Base-by-base conservation (phyloP, 139 green algal genomes). In the Chlorella sorokiniana region DNA sequence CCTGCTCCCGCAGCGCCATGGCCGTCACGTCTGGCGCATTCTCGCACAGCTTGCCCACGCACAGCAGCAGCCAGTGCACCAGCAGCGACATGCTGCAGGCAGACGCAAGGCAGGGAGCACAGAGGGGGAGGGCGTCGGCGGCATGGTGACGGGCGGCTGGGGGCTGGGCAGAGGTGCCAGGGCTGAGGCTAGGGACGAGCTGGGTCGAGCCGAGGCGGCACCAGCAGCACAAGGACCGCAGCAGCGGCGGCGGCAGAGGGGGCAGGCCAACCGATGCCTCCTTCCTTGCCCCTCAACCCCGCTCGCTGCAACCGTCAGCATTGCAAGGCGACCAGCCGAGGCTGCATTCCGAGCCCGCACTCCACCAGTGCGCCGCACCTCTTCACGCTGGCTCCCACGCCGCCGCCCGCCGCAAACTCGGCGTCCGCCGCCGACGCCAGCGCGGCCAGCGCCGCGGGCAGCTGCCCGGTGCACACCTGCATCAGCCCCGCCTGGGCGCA, bases 51-150 rank as follows among this genome's bases (percentile, higher is more conserved):
- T 98, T 97, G 31, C 94, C 96, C 29, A 98, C 78, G 74, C 90
- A 94, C 35, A 99, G 87, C 83, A 92, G 95, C 45, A 98, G 87
- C 96, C 96, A 99, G 75, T 96, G 95, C 44, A 94, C 87, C 74
- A 99, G 91, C 68, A 97, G 84, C 16, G 72, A 52, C 68, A 75
- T 83, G 78, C 65, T 76, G 77, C 61, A 68, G 33, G 40, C 25
- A 41, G 41, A 52, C n/a, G n/a, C n/a, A n/a, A n/a, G n/a, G n/a
- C n/a, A n/a, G n/a, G n/a, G n/a, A n/a, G n/a, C n/a, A n/a, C 27
- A 54, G 44, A 1, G 45, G 44, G 35, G 44, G 7, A 11, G 27
- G 20, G 31, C 31, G 31, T 3, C 29, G 27, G 11, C 2, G 42
- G 23, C 6, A 11, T 25, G 25, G 6, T 4, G 69, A 7, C 33